phyloP scores from a whole-genome alignment of 306 rosid species.

The Oxytropis ochrocephala region DNA sequence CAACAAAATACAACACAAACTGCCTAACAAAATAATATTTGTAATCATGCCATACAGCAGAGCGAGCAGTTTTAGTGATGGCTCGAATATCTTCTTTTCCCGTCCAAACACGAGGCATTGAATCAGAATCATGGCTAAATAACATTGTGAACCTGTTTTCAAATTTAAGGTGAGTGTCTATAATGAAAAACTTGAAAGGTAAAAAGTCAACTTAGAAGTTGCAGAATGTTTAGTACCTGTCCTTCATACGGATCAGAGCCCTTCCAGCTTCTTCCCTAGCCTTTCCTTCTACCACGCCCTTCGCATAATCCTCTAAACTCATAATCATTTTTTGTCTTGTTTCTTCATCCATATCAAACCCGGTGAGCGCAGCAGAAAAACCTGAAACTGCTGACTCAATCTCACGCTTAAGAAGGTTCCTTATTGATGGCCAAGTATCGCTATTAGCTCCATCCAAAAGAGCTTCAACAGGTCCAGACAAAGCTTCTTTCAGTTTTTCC shows the following conservation, averaged over 20 bases:
- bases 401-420: slow-evolving; percentile 70
- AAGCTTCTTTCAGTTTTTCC: slow-evolving; percentile 69
- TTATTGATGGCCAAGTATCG: slow-evolving; percentile 88
- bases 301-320: slow-evolving; percentile 58
- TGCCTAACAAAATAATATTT: background rate
- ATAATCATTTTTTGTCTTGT: slow-evolving; percentile 40
- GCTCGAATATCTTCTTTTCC: slow-evolving; percentile 89
- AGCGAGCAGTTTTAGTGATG: slow-evolving; percentile 88
- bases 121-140: slow-evolving; percentile 94
- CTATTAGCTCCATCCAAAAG: slow-evolving; percentile 83
- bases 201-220: slow-evolving; percentile 3
- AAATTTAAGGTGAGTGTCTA: slow-evolving; percentile 30
- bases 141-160: slow-evolving; percentile 67
- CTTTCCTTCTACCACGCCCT: slow-evolving; percentile 74
- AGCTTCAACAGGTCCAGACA: slow-evolving; percentile 80
- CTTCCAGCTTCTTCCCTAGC: slow-evolving; percentile 97
- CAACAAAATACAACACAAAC: background rate
- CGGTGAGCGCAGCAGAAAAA: slow-evolving; percentile 57
- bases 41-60: slow-evolving; percentile 53
- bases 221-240: slow-evolving; percentile 50
- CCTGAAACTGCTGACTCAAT: slow-evolving; percentile 67
- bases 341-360: slow-evolving; percentile 74
- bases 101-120: slow-evolving; percentile 97
- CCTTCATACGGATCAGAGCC: slow-evolving; percentile 89
- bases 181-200: background rate